Evolutionary conservation across 805 yeast genomes (phyloP), one percentile per base, ranked within the genome.

Genomic region (Saturnispora mendoncae): DNA sequence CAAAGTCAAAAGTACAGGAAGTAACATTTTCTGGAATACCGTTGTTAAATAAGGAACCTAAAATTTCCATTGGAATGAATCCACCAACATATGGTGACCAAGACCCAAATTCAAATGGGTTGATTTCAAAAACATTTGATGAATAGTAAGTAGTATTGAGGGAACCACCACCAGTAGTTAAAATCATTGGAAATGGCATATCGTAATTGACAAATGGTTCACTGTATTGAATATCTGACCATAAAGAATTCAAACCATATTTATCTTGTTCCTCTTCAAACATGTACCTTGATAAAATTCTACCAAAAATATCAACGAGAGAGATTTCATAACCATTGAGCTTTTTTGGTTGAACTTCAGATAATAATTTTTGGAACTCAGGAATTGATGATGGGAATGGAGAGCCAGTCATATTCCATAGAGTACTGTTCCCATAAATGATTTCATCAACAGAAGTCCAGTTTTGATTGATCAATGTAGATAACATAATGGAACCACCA

Each of bases 401-500:
- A 12, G 79, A 66, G 46, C 70, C 63, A 12, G 71, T 68, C 40
- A 84, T 64, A 50, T 84, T 73, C 94, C 94, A 84, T 38, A 82
- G 67, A 4, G 50, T 38, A 1, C 65, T 61, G 19, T 59, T 45
- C 18, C 40, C 47, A 17, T 60, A 61, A 24, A 70, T 55, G 24
- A 83, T 69, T 4, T 68, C 74, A 40, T 75, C 76, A 21, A 84
- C 75, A 10, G 80, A 65, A 15, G 84, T 71, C 77, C 80, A 85
- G 53, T 78, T 76, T 55, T 84, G 82, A 53, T 71, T 64, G 0
- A 72, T 71, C 24, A 84, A 56, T n/a, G 88, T 72, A 2, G 83
- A 77, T 29, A 83, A 64, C 34, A 82, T 57, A 81, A 92, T 79
- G 9, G 81, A 69, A 23, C 94, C 94, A 30, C 95, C 94, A 12